Base-by-base conservation (phyloP, 257 asterid genomes). In the Fraxinus anomala region DNA sequence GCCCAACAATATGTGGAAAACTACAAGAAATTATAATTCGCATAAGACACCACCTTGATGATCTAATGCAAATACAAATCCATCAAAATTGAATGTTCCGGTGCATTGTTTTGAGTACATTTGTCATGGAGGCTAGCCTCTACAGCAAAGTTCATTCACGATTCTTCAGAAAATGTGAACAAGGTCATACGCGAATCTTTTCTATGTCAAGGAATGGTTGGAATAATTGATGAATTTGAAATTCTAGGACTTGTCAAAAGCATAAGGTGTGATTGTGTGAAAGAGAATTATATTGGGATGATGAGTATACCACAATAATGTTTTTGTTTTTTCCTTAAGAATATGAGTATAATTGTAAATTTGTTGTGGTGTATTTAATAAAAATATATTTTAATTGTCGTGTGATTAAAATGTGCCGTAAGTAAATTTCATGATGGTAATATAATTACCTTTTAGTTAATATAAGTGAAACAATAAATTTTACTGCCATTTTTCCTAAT, bases 161-260 rank as follows among this genome's bases (percentile, higher is more conserved):
- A 54, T 77, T 79, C 90, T 84, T 94, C 89, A 92, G 89, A 94
- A 94, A 73, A 94, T 94, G 80, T 94, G 98, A 81, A 94, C 95
- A 28, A 92, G 83, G 82, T 94, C 99, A n/a, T 94, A 92, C 0
- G 97, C 97, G 82, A 94, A 92, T 90, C 98, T 94, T 77, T 75
- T 73, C 24, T 42, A 73, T 33, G 94, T 94, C 83, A 94, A 92
- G 97, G 96, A 81, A 86, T 73, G 23, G 8, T 3, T 17, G 24
- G 54, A 61, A 74, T 49, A 37, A 31, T 14, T 40, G 19, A 36
- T 6, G 61, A 30, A 14, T 74, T 1, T 4, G 12, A 39, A 36
- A 33, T 33, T 26, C 47, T 47, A 1, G 63, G 16, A 47, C 24
- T 1, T 5, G 2, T 24, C 21, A 17, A 24, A 26, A 49, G 28